phyloP scores from a whole-genome alignment of 78 protist genomes.

The Dictyostelium purpureum region DNA sequence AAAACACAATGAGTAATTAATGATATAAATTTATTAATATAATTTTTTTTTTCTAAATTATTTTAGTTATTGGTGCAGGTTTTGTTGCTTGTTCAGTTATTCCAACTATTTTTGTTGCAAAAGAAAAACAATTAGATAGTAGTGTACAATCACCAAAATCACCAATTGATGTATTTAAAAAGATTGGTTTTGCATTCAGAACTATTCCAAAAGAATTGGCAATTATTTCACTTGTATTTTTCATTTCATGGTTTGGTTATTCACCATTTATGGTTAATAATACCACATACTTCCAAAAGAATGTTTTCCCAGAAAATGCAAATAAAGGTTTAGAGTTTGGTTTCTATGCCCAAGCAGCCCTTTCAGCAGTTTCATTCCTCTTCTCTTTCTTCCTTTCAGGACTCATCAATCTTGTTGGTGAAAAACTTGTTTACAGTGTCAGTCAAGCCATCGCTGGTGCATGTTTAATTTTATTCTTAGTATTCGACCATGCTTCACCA shows the following conservation, averaged over 20 bases:
- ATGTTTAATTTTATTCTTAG: slow-evolving; percentile 19
- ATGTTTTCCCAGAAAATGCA: slow-evolving; percentile 15
- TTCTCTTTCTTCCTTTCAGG: slow-evolving; percentile 41
- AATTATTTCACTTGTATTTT: slow-evolving; percentile 49
- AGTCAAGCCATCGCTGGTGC: slow-evolving; percentile 55
- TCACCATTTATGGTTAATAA: slow-evolving; percentile 68
- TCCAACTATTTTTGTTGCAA: slow-evolving; percentile 64
- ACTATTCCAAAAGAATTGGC: slow-evolving; percentile 44
- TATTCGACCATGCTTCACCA: slow-evolving; percentile 1
- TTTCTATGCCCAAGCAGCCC: slow-evolving; percentile 59
- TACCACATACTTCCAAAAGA: slow-evolving; percentile 33
- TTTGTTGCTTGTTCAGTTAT: slow-evolving; percentile 20
- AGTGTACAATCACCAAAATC: background rate
- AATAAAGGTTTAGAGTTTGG: slow-evolving; percentile 48
- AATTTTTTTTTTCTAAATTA: background rate
- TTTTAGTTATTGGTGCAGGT: slow-evolving; percentile 26
- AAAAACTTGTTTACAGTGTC: background rate
- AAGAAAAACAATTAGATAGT: slow-evolving; percentile 19
- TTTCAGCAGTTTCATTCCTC: slow-evolving; percentile 22
- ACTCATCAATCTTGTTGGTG: background rate
- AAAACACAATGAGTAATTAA: background rate
- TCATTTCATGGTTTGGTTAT: slow-evolving; percentile 68
- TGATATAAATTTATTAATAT: background rate
- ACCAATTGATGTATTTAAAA: slow-evolving; percentile 20
- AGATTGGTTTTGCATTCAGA: slow-evolving; percentile 27